Conservation (phyloP, 495 filamentous ascomycete species). For the Tuber aestivum region DNA sequence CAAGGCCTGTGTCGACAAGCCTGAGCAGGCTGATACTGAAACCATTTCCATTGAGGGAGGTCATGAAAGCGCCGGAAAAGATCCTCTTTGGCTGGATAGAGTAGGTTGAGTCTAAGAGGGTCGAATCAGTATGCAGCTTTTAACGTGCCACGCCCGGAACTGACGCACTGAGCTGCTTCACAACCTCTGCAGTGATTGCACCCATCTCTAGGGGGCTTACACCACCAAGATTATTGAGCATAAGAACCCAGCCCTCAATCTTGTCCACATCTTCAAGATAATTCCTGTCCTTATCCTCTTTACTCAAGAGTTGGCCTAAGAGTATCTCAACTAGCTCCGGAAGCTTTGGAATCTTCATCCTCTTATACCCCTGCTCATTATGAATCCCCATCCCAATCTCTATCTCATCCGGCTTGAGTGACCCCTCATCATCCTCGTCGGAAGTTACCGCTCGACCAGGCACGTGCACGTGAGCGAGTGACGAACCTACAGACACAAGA, state of each 20-base stretch:
- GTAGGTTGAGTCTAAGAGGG: constrained; percentile 38
- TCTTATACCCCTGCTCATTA: constrained; percentile 82
- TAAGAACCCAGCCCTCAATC: constrained; percentile 60
- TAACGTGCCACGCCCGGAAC: background rate
- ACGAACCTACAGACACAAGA: constrained; percentile 78
- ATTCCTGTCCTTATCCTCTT: constrained; percentile 69
- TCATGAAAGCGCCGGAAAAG: constrained; percentile 60
- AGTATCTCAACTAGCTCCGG: constrained; percentile 68
- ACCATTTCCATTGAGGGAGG: constrained; percentile 83
- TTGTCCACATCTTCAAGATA: constrained; percentile 59
- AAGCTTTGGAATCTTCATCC: constrained; percentile 58
- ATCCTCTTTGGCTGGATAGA: constrained; percentile 41
- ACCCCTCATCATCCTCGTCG: constrained; percentile 47
- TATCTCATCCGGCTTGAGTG: constrained; percentile 62
- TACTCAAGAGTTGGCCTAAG: constrained; percentile 74
- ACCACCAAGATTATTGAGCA: constrained; percentile 94
- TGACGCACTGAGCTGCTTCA: constrained; percentile 59
- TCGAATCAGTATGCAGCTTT: constrained; percentile 5
- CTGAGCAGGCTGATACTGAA: constrained; percentile 86
- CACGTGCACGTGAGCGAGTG: constrained; percentile 84
- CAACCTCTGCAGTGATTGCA: constrained; percentile 80
- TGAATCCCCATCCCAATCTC: constrained; percentile 99
- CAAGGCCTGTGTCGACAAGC: constrained; percentile 71
- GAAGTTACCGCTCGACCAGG: constrained; percentile 58
- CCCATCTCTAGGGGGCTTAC: constrained; percentile 83